Evolutionary conservation across 108 stramenopile species (phyloP).

Genomic region (Licmophora abbreviata): DNA sequence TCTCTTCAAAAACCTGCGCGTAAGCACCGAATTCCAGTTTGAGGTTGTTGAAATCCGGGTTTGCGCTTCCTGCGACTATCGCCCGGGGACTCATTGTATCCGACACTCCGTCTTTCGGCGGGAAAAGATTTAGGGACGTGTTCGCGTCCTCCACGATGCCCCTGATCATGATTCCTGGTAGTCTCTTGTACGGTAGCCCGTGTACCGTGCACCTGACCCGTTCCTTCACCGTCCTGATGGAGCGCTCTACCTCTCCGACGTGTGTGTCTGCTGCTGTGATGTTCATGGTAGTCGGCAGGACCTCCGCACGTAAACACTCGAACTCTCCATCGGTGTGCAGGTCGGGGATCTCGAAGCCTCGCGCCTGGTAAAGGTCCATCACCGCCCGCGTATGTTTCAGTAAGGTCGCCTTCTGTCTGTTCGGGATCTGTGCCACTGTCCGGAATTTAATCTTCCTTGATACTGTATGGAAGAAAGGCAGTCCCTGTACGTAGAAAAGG

Average conservation of each 20-base stretch:
- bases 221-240: slow-evolving; percentile 10
- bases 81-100: slow-evolving; percentile 5
- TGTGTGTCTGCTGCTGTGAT: slow-evolving; percentile 14
- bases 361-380: slow-evolving; percentile 7
- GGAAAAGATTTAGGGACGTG: slow-evolving; percentile 8
- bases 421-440: slow-evolving; percentile 7
- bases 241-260: slow-evolving; percentile 2
- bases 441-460: slow-evolving; percentile 19
- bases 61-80: neutral
- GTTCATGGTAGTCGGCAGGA: slow-evolving; percentile 1
- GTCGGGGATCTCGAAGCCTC: neutral
- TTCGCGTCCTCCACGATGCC: slow-evolving; percentile 2
- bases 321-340: slow-evolving; percentile 1
- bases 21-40: slow-evolving; percentile 18
- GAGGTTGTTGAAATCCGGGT: neutral
- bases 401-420: slow-evolving; percentile 1
- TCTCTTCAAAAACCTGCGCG: neutral
- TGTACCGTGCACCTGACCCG: neutral
- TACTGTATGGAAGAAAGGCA: slow-evolving; percentile 30
- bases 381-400: slow-evolving; percentile 3
- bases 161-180: slow-evolving; percentile 5
- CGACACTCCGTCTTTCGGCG: neutral
- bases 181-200: slow-evolving; percentile 3
- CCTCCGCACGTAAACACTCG: slow-evolving; percentile 8
- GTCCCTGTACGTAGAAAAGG: slow-evolving; percentile 22